Evolutionary conservation across 2,329 filamentous ascomycete species (phyloP).

Genomic region (Furcasterigmium furcatum): DNA sequence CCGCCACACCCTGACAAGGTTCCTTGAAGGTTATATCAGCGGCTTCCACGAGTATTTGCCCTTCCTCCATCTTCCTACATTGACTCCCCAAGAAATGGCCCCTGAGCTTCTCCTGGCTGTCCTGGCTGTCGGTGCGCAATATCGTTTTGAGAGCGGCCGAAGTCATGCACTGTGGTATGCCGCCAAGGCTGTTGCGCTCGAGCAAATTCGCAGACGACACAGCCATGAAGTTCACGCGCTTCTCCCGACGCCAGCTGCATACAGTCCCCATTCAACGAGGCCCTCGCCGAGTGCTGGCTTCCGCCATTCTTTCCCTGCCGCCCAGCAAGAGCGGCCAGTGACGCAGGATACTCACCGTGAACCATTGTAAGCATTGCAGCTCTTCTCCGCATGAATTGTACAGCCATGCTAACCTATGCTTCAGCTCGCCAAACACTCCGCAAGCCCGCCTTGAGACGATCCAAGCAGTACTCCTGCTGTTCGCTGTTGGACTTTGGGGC

Average conservation of each 20-base stretch:
- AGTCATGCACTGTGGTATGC: slow-evolving; percentile 61
- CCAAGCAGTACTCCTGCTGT: slow-evolving; percentile 59
- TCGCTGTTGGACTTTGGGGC: slow-evolving; percentile 59
- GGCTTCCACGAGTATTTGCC: slow-evolving; percentile 59
- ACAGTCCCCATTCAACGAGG: slow-evolving; percentile 57
- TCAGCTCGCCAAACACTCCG: slow-evolving; percentile 55
- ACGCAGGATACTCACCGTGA: slow-evolving; percentile 58
- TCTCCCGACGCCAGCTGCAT: slow-evolving; percentile 53
- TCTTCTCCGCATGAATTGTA: neutral
- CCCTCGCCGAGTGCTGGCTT: slow-evolving; percentile 56
- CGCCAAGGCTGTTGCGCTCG: slow-evolving; percentile 53
- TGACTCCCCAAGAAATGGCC: slow-evolving; percentile 60
- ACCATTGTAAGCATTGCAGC: slow-evolving; percentile 46
- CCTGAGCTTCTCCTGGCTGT: slow-evolving; percentile 67
- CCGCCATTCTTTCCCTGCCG: slow-evolving; percentile 56
- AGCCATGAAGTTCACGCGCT: slow-evolving; percentile 55
- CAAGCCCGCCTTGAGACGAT: slow-evolving; percentile 62
- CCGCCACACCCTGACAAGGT: slow-evolving; percentile 64
- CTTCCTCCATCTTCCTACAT: slow-evolving; percentile 65
- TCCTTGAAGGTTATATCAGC: slow-evolving; percentile 67
- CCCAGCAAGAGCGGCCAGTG: slow-evolving; percentile 52
- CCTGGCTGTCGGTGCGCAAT: slow-evolving; percentile 64
- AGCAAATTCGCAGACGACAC: slow-evolving; percentile 55
- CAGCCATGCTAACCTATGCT: neutral
- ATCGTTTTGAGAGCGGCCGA: slow-evolving; percentile 58